Conservation (phyloP, 257 asterid species). For the Echites panduratus region DNA sequence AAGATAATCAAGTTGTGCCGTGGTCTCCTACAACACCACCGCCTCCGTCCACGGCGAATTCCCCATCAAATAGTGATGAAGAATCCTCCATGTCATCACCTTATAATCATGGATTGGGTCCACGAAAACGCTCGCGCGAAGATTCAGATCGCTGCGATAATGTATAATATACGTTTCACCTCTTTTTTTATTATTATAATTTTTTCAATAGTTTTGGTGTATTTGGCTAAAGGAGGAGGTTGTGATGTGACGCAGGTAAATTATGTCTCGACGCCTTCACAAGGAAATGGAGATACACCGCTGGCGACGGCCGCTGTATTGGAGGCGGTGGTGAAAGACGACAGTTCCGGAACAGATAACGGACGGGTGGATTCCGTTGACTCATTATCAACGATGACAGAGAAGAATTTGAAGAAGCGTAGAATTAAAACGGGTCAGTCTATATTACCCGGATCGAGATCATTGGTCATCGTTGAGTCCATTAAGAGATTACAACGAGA, state of each 20-base stretch:
- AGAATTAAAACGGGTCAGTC: slow-evolving; percentile 12
- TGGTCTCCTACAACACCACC: slow-evolving; percentile 33
- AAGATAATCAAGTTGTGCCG: slow-evolving; percentile 51
- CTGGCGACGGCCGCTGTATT: background rate
- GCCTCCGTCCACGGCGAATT: slow-evolving; percentile 40
- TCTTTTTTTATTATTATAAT: background rate
- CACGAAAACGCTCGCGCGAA: slow-evolving; percentile 32
- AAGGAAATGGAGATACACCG: background rate
- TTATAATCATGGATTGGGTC: slow-evolving; percentile 11
- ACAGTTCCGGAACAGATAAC: background rate
- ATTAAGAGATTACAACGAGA: slow-evolving; percentile 26
- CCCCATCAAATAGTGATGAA: slow-evolving; percentile 33
- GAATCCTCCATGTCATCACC: slow-evolving; percentile 14
- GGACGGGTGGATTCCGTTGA: background rate
- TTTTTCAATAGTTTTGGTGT: background rate
- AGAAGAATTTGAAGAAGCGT: slow-evolving; percentile 6
- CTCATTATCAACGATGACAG: slow-evolving; percentile 4
- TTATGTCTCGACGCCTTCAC: background rate
- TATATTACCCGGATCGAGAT: slow-evolving; percentile 8
- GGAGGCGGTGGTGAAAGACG: background rate
- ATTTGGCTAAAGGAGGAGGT: background rate
- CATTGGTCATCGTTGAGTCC: slow-evolving; percentile 19
- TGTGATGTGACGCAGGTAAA: slow-evolving; percentile 4
- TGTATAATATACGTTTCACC: slow-evolving; percentile 19
- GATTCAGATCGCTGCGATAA: slow-evolving; percentile 18